Conservation (phyloP, 1,284 basidiomycete species). For the Ganoderma leucocontextum region DNA sequence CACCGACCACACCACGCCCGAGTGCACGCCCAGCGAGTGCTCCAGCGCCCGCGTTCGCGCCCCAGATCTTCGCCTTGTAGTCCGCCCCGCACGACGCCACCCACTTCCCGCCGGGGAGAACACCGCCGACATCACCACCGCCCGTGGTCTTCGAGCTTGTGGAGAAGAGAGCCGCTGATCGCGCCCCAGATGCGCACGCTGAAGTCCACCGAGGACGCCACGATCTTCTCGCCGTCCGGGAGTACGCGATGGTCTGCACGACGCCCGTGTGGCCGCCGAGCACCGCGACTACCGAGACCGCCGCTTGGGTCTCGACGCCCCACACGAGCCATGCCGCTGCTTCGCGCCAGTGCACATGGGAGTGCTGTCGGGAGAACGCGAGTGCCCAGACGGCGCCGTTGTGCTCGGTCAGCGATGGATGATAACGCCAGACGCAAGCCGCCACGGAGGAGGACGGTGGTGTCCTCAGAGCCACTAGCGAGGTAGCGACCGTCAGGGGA, state of each 20-base stretch:
- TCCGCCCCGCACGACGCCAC: conserved; percentile 39
- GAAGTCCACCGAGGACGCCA: conserved; percentile 36
- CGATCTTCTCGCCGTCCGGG: conserved; percentile 35
- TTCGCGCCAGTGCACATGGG: conserved; percentile 32
- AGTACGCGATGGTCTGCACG: conserved; percentile 35
- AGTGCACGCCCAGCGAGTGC: conserved; percentile 35
- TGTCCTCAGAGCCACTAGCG: conserved; percentile 34
- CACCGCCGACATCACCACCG: conserved; percentile 33
- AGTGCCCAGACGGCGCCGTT: conserved; percentile 27
- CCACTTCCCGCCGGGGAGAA: conserved; percentile 38
- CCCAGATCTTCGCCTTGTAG: conserved; percentile 37
- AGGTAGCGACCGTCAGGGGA: conserved; percentile 32
- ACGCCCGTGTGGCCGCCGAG: conserved; percentile 25
- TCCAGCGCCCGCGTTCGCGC: conserved; percentile 24
- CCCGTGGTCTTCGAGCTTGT: conserved; percentile 32
- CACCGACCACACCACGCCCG: conserved; percentile 43
- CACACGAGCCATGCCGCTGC: conserved; percentile 32
- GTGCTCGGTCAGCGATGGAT: conserved; percentile 25
- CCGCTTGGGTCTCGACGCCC: conserved; percentile 24
- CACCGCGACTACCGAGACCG: background rate
- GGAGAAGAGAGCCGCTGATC: conserved; percentile 23
- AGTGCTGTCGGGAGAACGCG: conserved; percentile 36
- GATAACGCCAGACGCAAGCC: conserved; percentile 14
- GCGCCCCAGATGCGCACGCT: conserved; percentile 37
- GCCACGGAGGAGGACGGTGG: conserved; percentile 30